These are phyloP conservation scores for Lipomyces chichibuensis DNA, from an alignment of 805 yeast species.

Conservation along the genomic window DNA sequence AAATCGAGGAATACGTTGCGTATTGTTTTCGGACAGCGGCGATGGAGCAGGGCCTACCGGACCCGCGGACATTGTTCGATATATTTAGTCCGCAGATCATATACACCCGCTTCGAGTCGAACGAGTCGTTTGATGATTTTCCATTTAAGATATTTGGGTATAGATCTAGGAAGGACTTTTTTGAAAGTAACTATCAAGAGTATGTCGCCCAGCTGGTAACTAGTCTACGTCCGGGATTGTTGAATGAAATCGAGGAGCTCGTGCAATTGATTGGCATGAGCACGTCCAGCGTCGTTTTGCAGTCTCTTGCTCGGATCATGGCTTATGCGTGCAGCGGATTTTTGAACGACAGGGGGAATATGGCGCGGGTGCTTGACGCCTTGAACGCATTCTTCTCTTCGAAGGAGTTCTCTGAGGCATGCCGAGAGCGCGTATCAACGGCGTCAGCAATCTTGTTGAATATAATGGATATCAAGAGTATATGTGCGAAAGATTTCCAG, in stretches of 20 bases:
- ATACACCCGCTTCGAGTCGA: constrained; percentile 17
- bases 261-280: not conserved
- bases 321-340: constrained; percentile 9
- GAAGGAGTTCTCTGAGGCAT: not conserved
- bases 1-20: constrained; percentile 49
- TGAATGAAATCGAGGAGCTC: constrained; percentile 1
- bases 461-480: not conserved
- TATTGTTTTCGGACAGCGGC: constrained; percentile 58
- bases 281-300: not conserved
- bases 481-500: not conserved
- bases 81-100: constrained; percentile 20
- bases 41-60: constrained; percentile 40
- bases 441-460: not conserved
- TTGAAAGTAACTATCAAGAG: constrained; percentile 4
- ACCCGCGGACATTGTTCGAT: constrained; percentile 20
- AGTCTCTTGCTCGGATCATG: constrained; percentile 5
- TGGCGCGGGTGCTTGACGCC: not conserved
- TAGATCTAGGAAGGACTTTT: constrained; percentile 19
- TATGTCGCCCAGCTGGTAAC: constrained; percentile 17
- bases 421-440: not conserved
- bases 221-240: not conserved
- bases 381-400: not conserved
- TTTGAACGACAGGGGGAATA: not conserved
- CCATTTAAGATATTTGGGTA: constrained; percentile 31
- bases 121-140: constrained; percentile 8